Evolutionary conservation across 306 rosid genomes (phyloP).

Genomic region (Corylus avellana): DNA sequence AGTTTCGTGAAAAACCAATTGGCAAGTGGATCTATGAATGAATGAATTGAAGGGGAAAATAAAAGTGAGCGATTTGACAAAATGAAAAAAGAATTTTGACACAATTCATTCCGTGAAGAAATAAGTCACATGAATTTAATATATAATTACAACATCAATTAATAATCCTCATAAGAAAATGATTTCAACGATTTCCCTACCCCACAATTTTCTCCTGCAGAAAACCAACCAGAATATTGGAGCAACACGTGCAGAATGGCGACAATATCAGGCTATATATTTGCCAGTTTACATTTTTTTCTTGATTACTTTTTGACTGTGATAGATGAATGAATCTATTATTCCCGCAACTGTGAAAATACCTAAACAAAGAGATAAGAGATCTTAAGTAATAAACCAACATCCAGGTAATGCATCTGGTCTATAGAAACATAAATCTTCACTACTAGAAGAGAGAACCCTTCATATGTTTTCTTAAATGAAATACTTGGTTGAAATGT

Average conservation of each 20-base stretch:
- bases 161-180: conserved; percentile 3
- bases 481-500: neutral
- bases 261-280: conserved; percentile 35
- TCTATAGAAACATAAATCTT: no score
- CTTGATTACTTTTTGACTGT: conserved; percentile 72
- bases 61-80: neutral
- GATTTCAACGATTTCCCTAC: neutral
- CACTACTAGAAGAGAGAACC: no score
- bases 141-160: neutral
- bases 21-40: no score
- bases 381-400: conserved; percentile 20
- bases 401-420: neutral
- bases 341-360: conserved; percentile 81
- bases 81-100: neutral
- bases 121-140: neutral
- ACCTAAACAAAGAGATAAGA: conserved; percentile 42
- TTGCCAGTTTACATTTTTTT: conserved; percentile 69
- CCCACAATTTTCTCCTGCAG: neutral
- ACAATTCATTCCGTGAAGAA: neutral
- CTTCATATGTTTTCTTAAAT: no score
- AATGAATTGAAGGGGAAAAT: no score
- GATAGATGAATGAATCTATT: conserved; percentile 71
- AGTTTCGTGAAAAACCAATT: no score
- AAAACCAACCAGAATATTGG: conserved; percentile 19
- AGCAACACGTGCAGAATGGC: conserved; percentile 17